A percentile compares a stretch with the other conserved stretches of the same genome.
These are phyloP conservation scores for Cnidoscolus chayamansa DNA, from an alignment of 441 rosid genomes.

Conservation along the genomic window DNA sequence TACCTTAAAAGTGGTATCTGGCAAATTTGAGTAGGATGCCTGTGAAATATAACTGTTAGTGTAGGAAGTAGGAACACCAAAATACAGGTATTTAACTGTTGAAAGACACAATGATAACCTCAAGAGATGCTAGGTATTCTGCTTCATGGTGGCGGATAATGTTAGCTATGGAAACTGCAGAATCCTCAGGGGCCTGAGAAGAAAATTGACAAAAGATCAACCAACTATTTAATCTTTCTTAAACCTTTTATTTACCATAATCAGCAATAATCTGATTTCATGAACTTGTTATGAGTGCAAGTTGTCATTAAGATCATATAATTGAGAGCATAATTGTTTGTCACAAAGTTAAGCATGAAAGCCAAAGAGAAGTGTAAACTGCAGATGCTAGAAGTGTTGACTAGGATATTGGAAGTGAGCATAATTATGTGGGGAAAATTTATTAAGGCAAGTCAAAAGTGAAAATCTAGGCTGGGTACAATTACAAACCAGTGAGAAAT, in stretches of 20 bases:
- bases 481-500: background rate
- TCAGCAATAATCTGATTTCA: background rate
- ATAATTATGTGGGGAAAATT: background rate
- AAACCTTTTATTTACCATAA: background rate
- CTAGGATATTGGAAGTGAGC: background rate
- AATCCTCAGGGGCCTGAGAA: slow-evolving; percentile 81
- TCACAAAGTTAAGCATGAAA: too few species aligned
- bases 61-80: background rate
- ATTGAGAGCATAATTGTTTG: background rate
- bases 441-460: background rate
- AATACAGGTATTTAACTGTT: slow-evolving; percentile 16
- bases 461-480: background rate
- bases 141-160: slow-evolving; percentile 85
- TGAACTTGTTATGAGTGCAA: background rate
- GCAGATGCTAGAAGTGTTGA: too few species aligned
- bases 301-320: background rate
- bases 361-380: too few species aligned
- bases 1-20: slow-evolving; percentile 95
- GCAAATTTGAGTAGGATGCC: slow-evolving; percentile 88
- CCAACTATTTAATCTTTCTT: background rate
- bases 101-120: slow-evolving; percentile 46
- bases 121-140: slow-evolving; percentile 80
- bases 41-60: slow-evolving; percentile 33
- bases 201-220: slow-evolving; percentile 17
- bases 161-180: slow-evolving; percentile 57